Conservation (phyloP, 176 grass and related monocot genomes). For the Paspalum vaginatum region DNA sequence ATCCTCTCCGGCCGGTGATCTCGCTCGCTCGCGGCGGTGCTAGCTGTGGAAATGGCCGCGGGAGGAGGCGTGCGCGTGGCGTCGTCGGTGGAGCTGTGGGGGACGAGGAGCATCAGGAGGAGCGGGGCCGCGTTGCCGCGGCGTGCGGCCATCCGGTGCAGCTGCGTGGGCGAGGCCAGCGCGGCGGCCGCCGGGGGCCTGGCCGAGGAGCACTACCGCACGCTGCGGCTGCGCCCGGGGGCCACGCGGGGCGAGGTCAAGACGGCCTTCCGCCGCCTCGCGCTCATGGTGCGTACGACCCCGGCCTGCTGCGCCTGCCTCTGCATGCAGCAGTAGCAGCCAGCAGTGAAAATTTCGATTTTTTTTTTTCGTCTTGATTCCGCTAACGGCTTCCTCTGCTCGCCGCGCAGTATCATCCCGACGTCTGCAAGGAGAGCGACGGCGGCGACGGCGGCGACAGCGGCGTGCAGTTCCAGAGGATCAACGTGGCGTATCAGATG, state of each 20-base stretch:
- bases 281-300: constrained; percentile 45
- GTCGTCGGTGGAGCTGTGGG: constrained; percentile 34
- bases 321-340: too few relatives aligned
- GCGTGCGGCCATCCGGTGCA: background rate
- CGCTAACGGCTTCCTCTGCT: too few relatives aligned
- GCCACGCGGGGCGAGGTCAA: constrained; percentile 57
- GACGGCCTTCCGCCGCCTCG: constrained; percentile 62
- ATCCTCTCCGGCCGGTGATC: too few relatives aligned
- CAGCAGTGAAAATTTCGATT: too few relatives aligned
- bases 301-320: background rate
- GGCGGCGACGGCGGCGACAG: too few relatives aligned
- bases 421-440: constrained; percentile 22
- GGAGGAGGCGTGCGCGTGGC: constrained; percentile 16
- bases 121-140: background rate
- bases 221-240: constrained; percentile 47
- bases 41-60: background rate
- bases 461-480: constrained; percentile 41
- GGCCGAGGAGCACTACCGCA: constrained; percentile 47
- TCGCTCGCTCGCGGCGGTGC: background rate
- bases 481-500: constrained; percentile 48
- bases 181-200: background rate
- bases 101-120: background rate
- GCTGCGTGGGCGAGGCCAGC: constrained; percentile 20
- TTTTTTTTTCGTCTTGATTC: background rate
- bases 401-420: constrained; percentile 44